These are phyloP conservation scores for Phoenix roebelenii DNA, from an alignment of 176 grass and related monocot species.

Conservation along the genomic window DNA sequence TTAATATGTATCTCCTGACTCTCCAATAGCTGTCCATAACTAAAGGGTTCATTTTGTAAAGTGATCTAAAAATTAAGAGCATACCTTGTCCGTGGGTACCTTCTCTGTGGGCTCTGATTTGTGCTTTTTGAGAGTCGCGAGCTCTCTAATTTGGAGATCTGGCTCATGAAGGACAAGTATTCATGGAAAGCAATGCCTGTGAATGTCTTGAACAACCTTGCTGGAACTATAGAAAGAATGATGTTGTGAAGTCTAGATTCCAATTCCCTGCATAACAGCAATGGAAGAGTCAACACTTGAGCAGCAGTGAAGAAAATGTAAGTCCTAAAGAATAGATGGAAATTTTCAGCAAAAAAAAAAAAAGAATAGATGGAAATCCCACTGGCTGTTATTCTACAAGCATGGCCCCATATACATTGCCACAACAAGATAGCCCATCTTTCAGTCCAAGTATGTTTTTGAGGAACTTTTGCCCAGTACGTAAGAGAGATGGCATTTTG, in stretches of 20 bases:
- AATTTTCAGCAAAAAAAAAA: too few relatives aligned
- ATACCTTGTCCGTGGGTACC: constrained; percentile 65
- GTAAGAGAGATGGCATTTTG: too few relatives aligned
- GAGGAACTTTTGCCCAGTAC: too few relatives aligned
- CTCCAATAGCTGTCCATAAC: neutral
- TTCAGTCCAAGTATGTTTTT: too few relatives aligned
- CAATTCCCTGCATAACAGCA: constrained; percentile 38
- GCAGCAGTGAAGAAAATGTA: constrained; percentile 1
- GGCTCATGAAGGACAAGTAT: constrained; percentile 60
- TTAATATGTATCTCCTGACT: neutral
- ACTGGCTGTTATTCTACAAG: too few relatives aligned
- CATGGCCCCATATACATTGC: too few relatives aligned
- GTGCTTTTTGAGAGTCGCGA: constrained; percentile 44
- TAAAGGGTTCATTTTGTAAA: constrained; percentile 5
- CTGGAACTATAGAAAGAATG: constrained; percentile 45
- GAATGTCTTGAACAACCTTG: constrained; percentile 55
- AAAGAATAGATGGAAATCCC: too few relatives aligned
- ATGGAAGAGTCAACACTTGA: neutral
- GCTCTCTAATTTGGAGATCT: constrained; percentile 65
- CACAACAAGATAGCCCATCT: too few relatives aligned
- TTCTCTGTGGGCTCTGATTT: constrained; percentile 29
- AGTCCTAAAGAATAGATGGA: too few relatives aligned
- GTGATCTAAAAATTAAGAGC: neutral
- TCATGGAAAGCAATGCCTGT: constrained; percentile 70
- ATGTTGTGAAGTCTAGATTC: constrained; percentile 37